phyloP scores from a whole-genome alignment of 73 alveolate genomes.

The Blepharisma stoltei region DNA sequence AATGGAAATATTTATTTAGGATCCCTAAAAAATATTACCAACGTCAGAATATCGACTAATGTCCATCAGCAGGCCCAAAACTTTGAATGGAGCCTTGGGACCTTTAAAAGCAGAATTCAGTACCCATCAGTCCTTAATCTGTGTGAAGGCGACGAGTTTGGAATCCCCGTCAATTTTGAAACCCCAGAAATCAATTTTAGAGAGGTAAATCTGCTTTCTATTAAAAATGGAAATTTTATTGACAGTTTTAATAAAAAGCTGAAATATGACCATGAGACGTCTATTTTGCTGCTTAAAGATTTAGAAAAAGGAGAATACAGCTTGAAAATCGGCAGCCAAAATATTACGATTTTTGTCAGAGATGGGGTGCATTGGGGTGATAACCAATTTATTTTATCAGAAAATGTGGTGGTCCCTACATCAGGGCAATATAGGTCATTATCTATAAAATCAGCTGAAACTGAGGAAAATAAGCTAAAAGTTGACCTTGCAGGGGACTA shows the following conservation, averaged over 20 bases:
- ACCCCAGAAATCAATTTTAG: not conserved
- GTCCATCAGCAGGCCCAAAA: not conserved
- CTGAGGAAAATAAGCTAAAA: not conserved
- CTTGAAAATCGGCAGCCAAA: not conserved
- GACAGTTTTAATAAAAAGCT: not conserved
- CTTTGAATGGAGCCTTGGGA: not conserved
- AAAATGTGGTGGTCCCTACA: not conserved
- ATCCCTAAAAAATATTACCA: not conserved
- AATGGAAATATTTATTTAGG: conserved; percentile 39
- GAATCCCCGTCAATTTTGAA: not conserved
- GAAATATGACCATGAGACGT: not conserved
- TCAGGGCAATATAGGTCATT: not conserved
- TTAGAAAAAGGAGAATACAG: not conserved
- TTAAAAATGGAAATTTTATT: not conserved
- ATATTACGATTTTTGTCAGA: too few species aligned
- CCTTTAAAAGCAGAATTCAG: not conserved
- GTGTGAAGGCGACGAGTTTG: conserved; percentile 25
- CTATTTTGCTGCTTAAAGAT: not conserved
- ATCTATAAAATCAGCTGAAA: not conserved
- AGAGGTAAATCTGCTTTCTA: not conserved
- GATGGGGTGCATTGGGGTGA: conserved; percentile 15
- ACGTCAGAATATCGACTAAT: not conserved
- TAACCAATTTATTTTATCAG: conserved; percentile 1
- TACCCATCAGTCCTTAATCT: not conserved
- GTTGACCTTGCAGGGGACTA: not conserved